Percentiles rank a stretch among this genome's conserved stretches.
Conservation (phyloP, 2,329 filamentous ascomycete species). For the Colletotrichum chlorophyti region DNA sequence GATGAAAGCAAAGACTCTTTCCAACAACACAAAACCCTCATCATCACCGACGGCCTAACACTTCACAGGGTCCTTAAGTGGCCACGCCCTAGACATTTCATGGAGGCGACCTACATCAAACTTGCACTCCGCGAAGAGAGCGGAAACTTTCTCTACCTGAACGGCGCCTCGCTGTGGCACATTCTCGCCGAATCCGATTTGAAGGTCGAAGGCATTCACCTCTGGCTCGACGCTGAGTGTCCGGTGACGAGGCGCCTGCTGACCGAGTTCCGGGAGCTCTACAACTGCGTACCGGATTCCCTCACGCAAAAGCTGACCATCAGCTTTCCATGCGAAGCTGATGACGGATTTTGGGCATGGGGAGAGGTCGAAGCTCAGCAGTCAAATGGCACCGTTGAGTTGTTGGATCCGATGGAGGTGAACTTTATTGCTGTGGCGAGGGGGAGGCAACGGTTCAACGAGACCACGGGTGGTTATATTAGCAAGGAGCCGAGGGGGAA, state of each 20-base stretch:
- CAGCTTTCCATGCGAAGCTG: slow-evolving; percentile 22
- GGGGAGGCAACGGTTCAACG: slow-evolving; percentile 20
- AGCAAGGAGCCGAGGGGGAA: background rate
- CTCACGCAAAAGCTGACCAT: slow-evolving; percentile 11
- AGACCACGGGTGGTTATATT: slow-evolving; percentile 5
- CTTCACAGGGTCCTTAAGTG: slow-evolving; percentile 16
- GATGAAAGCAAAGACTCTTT: slow-evolving; percentile 13
- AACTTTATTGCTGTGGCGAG: slow-evolving; percentile 20
- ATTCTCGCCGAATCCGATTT: slow-evolving; percentile 1
- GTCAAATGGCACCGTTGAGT: background rate
- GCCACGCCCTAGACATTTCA: background rate
- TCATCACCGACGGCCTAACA: slow-evolving; percentile 24
- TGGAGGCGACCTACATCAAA: slow-evolving; percentile 12
- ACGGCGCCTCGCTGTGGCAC: slow-evolving; percentile 17
- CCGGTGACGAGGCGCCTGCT: slow-evolving; percentile 27
- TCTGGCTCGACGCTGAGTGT: slow-evolving; percentile 30
- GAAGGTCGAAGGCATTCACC: background rate
- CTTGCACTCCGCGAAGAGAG: slow-evolving; percentile 27
- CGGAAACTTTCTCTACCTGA: slow-evolving; percentile 26
- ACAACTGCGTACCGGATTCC: background rate
- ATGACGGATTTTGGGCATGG: slow-evolving; percentile 30
- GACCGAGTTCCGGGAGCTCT: slow-evolving; percentile 27
- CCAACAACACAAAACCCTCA: slow-evolving; percentile 15
- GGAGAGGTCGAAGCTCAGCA: background rate
- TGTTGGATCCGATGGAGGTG: background rate